Conservation (phyloP, 352 stramenopile genomes). For the Globisporangium abappressorium region DNA sequence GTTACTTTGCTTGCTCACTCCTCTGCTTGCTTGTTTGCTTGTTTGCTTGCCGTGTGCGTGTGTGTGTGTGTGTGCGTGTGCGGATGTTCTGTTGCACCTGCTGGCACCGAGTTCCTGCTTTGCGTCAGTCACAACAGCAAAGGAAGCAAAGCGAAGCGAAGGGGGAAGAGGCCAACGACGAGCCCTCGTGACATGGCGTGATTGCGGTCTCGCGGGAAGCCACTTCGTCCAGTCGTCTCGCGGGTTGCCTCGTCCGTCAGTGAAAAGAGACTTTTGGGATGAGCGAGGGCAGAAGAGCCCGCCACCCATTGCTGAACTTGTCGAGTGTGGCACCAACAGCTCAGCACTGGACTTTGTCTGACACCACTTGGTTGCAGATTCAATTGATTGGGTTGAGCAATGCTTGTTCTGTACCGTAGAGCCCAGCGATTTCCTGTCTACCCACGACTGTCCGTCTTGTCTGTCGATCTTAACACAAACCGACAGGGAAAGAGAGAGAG, state of each 20-base stretch:
- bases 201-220: background rate
- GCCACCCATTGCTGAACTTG: background rate
- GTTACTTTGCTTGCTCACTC: too few relatives aligned
- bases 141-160: background rate
- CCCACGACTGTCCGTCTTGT: background rate
- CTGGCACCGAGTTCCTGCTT: too few relatives aligned
- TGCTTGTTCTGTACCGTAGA: too few relatives aligned
- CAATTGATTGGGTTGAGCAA: too few relatives aligned
- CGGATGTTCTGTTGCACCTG: too few relatives aligned
- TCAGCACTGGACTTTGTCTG: background rate
- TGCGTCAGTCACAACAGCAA: too few relatives aligned
- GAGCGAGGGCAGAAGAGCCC: background rate
- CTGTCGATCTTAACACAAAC: background rate
- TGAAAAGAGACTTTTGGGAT: background rate
- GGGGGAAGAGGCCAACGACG: background rate
- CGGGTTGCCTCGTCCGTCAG: background rate
- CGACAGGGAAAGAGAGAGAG: too few relatives aligned
- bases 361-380: too few relatives aligned
- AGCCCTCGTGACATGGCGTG: background rate
- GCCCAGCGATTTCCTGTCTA: too few relatives aligned
- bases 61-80: too few relatives aligned
- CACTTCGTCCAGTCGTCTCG: conserved; percentile 4
- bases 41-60: too few relatives aligned
- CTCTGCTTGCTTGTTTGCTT: too few relatives aligned
- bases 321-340: background rate